Base-by-base conservation (phyloP, 129 eudicot genomes). In the Flaveria trinervia region DNA sequence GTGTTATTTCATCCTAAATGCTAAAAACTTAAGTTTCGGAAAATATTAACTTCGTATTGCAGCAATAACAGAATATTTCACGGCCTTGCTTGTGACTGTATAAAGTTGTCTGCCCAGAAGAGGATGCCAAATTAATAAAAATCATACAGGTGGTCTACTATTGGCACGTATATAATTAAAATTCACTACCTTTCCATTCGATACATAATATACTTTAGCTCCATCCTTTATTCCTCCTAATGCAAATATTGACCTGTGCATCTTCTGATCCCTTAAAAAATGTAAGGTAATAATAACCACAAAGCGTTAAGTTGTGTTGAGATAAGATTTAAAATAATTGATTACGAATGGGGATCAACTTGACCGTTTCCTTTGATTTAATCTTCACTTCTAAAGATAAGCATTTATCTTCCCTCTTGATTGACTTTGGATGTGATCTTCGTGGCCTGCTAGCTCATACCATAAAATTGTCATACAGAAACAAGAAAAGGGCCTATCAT, bases 31-130 rank as follows among this genome's bases (percentile, higher is more conserved):
- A 11, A 45, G 17, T 48, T 16, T 55, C 18, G 20, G 49, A 71
- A 73, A 26, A 16, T 46, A 36, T 49, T 86, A 92, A 96, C 87
- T 61, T 80, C 46, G 56, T 73, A 16, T 56, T 65, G 83, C 98
- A 92, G 81, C 96, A 90, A 57, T 25, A 41, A 79, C 98, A 92
- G 33, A 74, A 65, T 72, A 92, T 88, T 52, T 92, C 92, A 4
- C 70, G 33, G 30, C 86, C 94, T 79, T 65, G 68, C 65, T 90
- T 90, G 45, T 83, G 77, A 44, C 98, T 96, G n/a, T 70, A 78
- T 12, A 87, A 88, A 49, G 86, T 59, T 78, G 55, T 85, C 98
- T 90, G 92, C 71, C 28, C 65, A 59, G 1, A 77, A 23, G 17
- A 60, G 82, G 26, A 65, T 69, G 76, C 71, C 18, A 56, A 7